Percentiles rank a stretch among this genome's conserved stretches.
Evolutionary conservation across 495 filamentous ascomycete genomes (phyloP).

Genomic region (Xylaria acuta): DNA sequence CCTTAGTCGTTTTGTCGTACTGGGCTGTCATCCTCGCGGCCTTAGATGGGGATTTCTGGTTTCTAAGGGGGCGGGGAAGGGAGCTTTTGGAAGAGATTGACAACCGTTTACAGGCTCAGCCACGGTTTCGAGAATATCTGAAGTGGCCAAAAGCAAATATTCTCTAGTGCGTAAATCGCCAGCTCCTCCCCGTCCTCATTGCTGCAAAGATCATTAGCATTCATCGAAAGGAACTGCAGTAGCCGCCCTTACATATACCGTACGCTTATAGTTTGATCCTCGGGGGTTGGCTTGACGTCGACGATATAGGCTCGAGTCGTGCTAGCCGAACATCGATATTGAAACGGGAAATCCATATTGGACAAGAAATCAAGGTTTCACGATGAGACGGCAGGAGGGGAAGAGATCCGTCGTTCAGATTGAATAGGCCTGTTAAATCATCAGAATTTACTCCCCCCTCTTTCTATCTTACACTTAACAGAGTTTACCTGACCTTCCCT

Average conservation of each 20-base stretch:
- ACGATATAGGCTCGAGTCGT: too few relatives aligned
- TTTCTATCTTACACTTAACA: too few relatives aligned
- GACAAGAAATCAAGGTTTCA: too few relatives aligned
- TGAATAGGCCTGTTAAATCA: too few relatives aligned
- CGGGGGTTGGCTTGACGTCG: background rate
- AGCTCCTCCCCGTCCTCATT: background rate
- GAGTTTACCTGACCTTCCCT: too few relatives aligned
- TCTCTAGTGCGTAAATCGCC: background rate
- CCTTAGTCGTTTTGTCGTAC: background rate
- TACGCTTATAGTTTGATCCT: background rate
- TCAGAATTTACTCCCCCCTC: too few relatives aligned
- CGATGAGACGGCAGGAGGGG: too few relatives aligned
- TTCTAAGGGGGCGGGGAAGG: background rate
- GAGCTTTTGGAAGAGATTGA: background rate
- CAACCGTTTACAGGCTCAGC: background rate
- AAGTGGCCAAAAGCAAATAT: slow-evolving; percentile 6
- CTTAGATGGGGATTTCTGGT: slow-evolving; percentile 3
- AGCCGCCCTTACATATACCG: background rate
- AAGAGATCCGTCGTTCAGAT: too few relatives aligned
- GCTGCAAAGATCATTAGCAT: background rate
- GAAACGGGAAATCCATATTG: too few relatives aligned
- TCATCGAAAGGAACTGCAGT: background rate
- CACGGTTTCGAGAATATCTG: background rate
- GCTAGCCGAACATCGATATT: too few relatives aligned
- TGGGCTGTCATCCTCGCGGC: background rate